Conservation (phyloP, 2,329 filamentous ascomycete genomes). For the Fusarium protoensiforme region DNA sequence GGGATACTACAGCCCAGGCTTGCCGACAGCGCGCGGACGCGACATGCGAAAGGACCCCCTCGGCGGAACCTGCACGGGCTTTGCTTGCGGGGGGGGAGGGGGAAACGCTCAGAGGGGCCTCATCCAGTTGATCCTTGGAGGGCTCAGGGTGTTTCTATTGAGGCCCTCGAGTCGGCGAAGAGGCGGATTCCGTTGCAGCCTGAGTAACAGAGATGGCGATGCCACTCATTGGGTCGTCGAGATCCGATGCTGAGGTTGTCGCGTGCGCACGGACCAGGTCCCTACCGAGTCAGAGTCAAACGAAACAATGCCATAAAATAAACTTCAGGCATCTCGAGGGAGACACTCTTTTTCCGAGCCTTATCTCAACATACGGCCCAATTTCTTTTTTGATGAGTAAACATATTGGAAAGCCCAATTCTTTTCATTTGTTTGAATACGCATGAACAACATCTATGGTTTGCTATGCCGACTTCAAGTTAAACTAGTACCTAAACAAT, state of each 20-base stretch:
- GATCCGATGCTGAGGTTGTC: slow-evolving; percentile 32
- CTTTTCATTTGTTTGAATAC: neutral
- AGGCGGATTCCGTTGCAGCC: slow-evolving; percentile 1
- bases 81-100: neutral
- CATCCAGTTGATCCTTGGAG: slow-evolving; percentile 34
- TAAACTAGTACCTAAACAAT: neutral
- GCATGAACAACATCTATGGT: neutral
- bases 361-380: slow-evolving; percentile 1
- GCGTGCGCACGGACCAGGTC: slow-evolving; percentile 34
- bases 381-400: neutral
- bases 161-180: slow-evolving; percentile 8
- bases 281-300: neutral
- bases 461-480: neutral
- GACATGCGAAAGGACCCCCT: slow-evolving; percentile 37
- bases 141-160: neutral
- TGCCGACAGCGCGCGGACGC: slow-evolving; percentile 29
- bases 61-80: slow-evolving; percentile 38
- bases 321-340: slow-evolving; percentile 7
- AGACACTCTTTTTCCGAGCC: slow-evolving; percentile 7
- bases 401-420: neutral
- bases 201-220: slow-evolving; percentile 28
- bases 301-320: slow-evolving; percentile 24
- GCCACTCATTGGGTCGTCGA: slow-evolving; percentile 33
- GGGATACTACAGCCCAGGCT: slow-evolving; percentile 32
- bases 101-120: slow-evolving; percentile 29